Evolutionary conservation across 306 rosid genomes (phyloP).

Genomic region (Macrotyloma uniflorum): DNA sequence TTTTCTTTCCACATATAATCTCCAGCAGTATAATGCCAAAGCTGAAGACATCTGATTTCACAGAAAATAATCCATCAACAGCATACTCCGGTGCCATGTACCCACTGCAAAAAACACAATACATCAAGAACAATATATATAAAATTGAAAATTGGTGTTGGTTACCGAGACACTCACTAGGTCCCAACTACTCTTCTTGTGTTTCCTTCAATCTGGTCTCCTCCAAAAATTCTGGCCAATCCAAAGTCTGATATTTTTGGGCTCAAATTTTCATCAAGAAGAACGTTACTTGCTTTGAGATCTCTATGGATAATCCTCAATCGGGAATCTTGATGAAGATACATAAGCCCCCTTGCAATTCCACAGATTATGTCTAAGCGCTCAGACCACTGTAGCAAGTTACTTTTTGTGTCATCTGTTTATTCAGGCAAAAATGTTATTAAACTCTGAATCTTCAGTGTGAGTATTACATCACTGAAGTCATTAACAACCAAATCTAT

Average conservation of each 20-base stretch:
- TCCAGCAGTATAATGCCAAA: constrained; percentile 48
- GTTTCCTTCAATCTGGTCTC: not conserved
- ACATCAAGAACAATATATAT: not conserved
- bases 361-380: constrained; percentile 5
- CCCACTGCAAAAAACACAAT: not conserved
- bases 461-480: not conserved
- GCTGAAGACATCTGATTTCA: not conserved
- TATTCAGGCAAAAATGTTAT: not conserved
- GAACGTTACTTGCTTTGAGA: constrained; percentile 25
- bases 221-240: constrained; percentile 46
- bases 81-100: not conserved
- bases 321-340: constrained; percentile 30
- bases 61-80: not conserved
- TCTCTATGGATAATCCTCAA: constrained; percentile 26
- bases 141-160: not conserved
- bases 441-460: not conserved
- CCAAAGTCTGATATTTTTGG: constrained; percentile 76
- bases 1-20: constrained; percentile 51
- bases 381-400: not conserved
- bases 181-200: not conserved
- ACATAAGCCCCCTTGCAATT: constrained; percentile 22
- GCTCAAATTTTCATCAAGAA: constrained; percentile 28
- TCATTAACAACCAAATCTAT: not conserved
- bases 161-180: constrained; percentile 32
- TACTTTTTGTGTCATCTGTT: constrained; percentile 30